phyloP scores from a whole-genome alignment of 1,284 basidiomycete genomes.

The Trametes sp. region DNA sequence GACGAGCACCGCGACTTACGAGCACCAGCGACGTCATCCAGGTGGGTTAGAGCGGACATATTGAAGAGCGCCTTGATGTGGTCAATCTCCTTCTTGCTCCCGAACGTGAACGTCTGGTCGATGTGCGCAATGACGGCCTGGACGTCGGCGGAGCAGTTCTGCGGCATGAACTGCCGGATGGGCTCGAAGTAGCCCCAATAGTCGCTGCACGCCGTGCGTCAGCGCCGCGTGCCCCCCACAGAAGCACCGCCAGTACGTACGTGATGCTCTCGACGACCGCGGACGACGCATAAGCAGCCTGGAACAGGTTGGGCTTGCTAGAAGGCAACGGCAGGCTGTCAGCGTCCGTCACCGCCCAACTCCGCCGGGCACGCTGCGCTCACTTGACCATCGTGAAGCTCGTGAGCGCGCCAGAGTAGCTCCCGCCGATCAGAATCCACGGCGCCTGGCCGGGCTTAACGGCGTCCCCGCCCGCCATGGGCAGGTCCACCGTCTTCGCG shows the following conservation, averaged over 20 bases:
- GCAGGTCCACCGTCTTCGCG: slow-evolving; percentile 67
- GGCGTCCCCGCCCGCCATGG: slow-evolving; percentile 68
- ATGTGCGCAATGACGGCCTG: slow-evolving; percentile 69
- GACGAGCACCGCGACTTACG: too few species aligned
- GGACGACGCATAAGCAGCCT: slow-evolving; percentile 74
- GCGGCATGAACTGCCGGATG: slow-evolving; percentile 70
- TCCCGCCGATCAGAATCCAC: slow-evolving; percentile 78
- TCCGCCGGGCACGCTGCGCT: slow-evolving; percentile 31
- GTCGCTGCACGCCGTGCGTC: slow-evolving; percentile 39
- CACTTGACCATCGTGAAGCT: slow-evolving; percentile 79
- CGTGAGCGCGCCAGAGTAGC: slow-evolving; percentile 73
- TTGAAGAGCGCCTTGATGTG: slow-evolving; percentile 65
- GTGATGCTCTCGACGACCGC: slow-evolving; percentile 74
- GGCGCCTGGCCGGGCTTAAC: slow-evolving; percentile 65
- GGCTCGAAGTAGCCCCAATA: slow-evolving; percentile 80
- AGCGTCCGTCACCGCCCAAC: background rate
- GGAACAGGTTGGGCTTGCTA: slow-evolving; percentile 72
- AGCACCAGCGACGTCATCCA: slow-evolving; percentile 72
- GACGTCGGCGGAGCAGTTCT: slow-evolving; percentile 77
- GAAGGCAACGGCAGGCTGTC: slow-evolving; percentile 3
- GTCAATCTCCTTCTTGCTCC: slow-evolving; percentile 54
- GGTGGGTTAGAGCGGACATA: slow-evolving; percentile 59
- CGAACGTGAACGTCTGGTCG: slow-evolving; percentile 60
- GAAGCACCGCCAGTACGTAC: slow-evolving; percentile 43
- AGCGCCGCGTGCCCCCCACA: background rate